Evolutionary conservation across 1,284 basidiomycete genomes (phyloP).

Genomic region (Ustilago loliicola): DNA sequence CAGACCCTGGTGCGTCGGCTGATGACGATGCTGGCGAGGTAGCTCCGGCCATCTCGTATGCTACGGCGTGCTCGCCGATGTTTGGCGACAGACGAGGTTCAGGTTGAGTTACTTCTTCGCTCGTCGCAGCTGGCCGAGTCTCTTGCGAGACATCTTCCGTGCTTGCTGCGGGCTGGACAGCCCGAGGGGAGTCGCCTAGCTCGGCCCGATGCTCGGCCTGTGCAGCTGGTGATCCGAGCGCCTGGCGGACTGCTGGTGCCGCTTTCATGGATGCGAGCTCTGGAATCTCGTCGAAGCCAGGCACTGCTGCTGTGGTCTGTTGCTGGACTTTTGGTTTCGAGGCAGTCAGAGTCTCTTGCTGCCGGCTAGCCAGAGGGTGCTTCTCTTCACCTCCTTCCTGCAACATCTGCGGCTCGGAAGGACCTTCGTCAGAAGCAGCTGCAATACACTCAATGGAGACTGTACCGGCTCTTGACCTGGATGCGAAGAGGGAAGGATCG

Average conservation of each 20-base stretch:
- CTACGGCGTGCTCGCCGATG: background rate
- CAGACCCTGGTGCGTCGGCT: slow-evolving; percentile 40
- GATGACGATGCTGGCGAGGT: slow-evolving; percentile 45
- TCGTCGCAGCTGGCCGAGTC: background rate
- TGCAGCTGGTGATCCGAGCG: slow-evolving; percentile 5
- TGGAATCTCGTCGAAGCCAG: slow-evolving; percentile 13
- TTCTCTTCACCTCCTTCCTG: background rate
- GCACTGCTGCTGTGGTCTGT: background rate
- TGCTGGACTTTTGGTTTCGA: background rate
- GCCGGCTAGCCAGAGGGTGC: background rate
- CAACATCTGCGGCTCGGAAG: background rate
- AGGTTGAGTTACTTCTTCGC: background rate
- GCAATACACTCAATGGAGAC: slow-evolving; percentile 2
- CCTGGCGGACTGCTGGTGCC: slow-evolving; percentile 1
- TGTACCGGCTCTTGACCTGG: background rate
- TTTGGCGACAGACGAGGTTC: background rate
- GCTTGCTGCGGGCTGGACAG: background rate
- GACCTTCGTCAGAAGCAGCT: background rate
- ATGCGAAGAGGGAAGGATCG: background rate
- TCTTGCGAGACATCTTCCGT: background rate
- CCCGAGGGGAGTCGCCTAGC: background rate
- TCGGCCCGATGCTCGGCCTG: background rate
- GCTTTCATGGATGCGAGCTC: slow-evolving; percentile 11
- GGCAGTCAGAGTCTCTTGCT: background rate
- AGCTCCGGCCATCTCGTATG: background rate